A percentile compares a stretch with the other conserved stretches of the same genome.
These are phyloP conservation scores for Taxawa tesnikishii DNA, from an alignment of 2,329 filamentous ascomycete species.

Conservation along the genomic window DNA sequence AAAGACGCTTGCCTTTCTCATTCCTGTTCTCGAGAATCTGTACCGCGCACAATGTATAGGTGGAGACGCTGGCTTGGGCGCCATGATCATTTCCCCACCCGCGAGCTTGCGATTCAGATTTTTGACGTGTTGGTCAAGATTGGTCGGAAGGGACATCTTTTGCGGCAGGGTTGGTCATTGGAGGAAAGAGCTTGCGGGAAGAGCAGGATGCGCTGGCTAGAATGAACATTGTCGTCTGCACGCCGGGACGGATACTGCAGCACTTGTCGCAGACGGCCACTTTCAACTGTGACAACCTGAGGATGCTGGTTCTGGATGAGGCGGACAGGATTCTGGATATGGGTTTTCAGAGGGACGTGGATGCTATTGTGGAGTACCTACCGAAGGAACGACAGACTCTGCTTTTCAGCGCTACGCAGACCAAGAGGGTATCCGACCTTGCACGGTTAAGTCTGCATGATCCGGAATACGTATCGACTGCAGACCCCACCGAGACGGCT, in stretches of 20 bases:
- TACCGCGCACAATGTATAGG: conserved; percentile 84
- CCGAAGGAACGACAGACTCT: conserved; percentile 79
- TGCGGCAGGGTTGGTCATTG: conserved; percentile 86
- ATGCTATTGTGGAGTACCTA: conserved; percentile 85
- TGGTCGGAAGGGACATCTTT: conserved; percentile 74
- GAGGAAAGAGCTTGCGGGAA: conserved; percentile 80
- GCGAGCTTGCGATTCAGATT: conserved; percentile 91
- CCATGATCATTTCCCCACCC: conserved; percentile 83
- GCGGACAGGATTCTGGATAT: conserved; percentile 96
- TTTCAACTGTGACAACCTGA: conserved; percentile 80
- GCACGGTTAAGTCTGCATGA: conserved; percentile 78
- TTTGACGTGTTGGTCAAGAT: conserved; percentile 89
- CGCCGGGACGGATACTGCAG: conserved; percentile 87
- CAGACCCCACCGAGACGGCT: conserved; percentile 66
- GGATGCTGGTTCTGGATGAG: conserved; percentile 89
- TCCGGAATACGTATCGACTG: conserved; percentile 89
- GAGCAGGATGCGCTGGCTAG: conserved; percentile 71
- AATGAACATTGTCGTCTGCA: conserved; percentile 97
- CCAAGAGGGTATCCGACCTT: conserved; percentile 83
- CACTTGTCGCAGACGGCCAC: conserved; percentile 88
- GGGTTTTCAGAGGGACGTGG: conserved; percentile 83
- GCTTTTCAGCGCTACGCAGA: conserved; percentile 93
- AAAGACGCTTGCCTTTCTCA: conserved; percentile 85
- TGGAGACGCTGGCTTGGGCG: conserved; percentile 72
- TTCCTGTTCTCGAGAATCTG: conserved; percentile 86